phyloP scores from a whole-genome alignment of 164 flowering plant species.

The Aristolochia contorta region DNA sequence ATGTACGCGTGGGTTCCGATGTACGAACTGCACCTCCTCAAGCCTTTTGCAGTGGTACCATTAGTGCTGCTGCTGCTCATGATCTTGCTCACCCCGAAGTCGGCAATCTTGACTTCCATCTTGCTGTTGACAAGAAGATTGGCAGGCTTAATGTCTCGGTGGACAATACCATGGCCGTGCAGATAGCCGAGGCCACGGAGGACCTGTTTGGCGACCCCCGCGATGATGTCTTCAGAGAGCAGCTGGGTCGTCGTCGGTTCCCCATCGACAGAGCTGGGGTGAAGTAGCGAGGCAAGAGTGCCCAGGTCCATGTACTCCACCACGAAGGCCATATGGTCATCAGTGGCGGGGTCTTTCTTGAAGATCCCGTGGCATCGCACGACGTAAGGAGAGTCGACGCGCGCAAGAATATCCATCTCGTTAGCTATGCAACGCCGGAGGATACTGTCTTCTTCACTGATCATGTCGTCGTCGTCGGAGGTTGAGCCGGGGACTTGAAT shows the following conservation, averaged over 20 bases:
- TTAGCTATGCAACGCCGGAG: constrained; percentile 42
- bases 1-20: constrained; percentile 83
- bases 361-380: constrained; percentile 30
- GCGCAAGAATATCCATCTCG: constrained; percentile 59
- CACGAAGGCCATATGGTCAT: constrained; percentile 40
- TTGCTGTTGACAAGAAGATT: constrained; percentile 43
- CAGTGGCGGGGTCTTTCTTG: constrained; percentile 28
- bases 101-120: constrained; percentile 64
- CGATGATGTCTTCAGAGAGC: constrained; percentile 31
- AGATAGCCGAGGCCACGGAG: constrained; percentile 54
- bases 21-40: constrained; percentile 58
- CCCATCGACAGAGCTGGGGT: constrained; percentile 12
- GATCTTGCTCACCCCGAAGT: constrained; percentile 75
- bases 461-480: background rate
- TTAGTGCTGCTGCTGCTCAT: too few species aligned
- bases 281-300: constrained; percentile 27
- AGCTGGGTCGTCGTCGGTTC: constrained; percentile 3
- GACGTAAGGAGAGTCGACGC: constrained; percentile 56
- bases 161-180: constrained; percentile 57
- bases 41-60: constrained; percentile 7
- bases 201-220: constrained; percentile 39
- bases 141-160: constrained; percentile 72
- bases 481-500: constrained; percentile 23
- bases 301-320: constrained; percentile 78
- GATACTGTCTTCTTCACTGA: background rate